Evolutionary conservation across 1,284 basidiomycete species (phyloP).

Genomic region (Heterobasidion occidentale): DNA sequence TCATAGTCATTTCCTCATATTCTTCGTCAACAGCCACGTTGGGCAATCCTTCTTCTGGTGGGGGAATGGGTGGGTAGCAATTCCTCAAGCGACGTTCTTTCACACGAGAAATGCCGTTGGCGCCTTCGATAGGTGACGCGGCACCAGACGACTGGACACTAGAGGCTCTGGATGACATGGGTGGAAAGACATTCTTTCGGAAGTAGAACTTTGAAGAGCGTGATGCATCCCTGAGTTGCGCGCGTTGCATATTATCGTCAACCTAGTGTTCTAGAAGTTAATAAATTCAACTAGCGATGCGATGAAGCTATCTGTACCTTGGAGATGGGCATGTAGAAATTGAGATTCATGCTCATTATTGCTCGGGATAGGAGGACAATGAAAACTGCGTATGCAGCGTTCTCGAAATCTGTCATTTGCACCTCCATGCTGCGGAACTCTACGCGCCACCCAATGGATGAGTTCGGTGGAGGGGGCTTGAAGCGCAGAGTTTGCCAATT

Average conservation of each 20-base stretch:
- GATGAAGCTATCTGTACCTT: constrained; percentile 45
- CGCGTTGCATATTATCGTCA: constrained; percentile 93
- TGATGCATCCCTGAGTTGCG: constrained; percentile 81
- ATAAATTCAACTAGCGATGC: neutral
- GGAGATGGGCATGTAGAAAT: constrained; percentile 96
- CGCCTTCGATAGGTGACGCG: constrained; percentile 37
- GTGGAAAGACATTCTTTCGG: constrained; percentile 80
- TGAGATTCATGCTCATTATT: constrained; percentile 86
- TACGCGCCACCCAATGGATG: constrained; percentile 94
- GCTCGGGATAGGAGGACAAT: constrained; percentile 91
- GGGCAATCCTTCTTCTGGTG: constrained; percentile 36
- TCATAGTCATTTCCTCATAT: constrained; percentile 86
- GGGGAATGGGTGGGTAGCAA: constrained; percentile 55
- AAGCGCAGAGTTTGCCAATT: constrained; percentile 99
- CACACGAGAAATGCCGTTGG: constrained; percentile 11
- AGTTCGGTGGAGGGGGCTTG: constrained; percentile 93
- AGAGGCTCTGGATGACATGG: constrained; percentile 29
- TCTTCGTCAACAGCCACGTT: constrained; percentile 65
- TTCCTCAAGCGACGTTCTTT: constrained; percentile 66
- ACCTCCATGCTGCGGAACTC: constrained; percentile 99
- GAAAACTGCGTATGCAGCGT: constrained; percentile 94
- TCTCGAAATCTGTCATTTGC: constrained; percentile 98
- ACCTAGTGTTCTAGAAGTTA: constrained; percentile 48
- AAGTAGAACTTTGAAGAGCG: constrained; percentile 80
- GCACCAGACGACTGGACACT: constrained; percentile 43